Base-by-base conservation (phyloP, 441 rosid species). In the Bocquillonia castaneifolia region DNA sequence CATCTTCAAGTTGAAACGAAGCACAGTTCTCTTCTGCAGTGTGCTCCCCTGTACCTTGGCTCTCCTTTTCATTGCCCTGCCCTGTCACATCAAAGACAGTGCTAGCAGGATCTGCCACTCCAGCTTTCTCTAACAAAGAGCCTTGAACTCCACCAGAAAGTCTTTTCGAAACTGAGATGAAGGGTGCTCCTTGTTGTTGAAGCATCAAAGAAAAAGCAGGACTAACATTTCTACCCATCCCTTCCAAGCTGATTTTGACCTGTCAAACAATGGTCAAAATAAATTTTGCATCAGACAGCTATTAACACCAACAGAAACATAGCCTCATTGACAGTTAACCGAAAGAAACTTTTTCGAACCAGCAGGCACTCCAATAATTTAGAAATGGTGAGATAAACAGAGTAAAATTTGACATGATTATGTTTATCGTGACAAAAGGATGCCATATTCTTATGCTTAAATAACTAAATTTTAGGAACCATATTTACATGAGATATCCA, bases 101-200 rank as follows among this genome's bases (percentile, higher is more conserved):
- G 32, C 67, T 70, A 62, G 72, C 64, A 54, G 75, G 64, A 72
- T 68, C 80, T 58, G 64, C 63, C 36, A 50, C 81, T 74, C 63
- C 82, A 71, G 78, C 78, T 83, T 78, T 80, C 68, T 75, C 83
- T 59, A 36, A 22, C 39, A 76, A 69, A 63, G 31, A 71, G 70
- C 25, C 60, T 75, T 76, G 83, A 73, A 48, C 64, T 59, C 73
- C 73, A 64, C 45, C 56, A 26, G 67, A 67, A 44, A 68, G 55
- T 40, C 58, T 50, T 54, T 50, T 44, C 70, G 55, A 58, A 75
- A 69, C 66, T 75, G 72, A 72, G 42, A 66, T 42, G 22, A 66
- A 64, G 47, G 76, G 18, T 40, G 18, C 70, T 58, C 53, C 74
- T 52, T 64, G 72, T 64, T 78, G 72, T 64, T 78, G 74, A 17